Percentiles rank a stretch among this genome's conserved stretches.
Evolutionary conservation across 345 rosid genomes (phyloP).

Genomic region (Eucalyptus microcorys): DNA sequence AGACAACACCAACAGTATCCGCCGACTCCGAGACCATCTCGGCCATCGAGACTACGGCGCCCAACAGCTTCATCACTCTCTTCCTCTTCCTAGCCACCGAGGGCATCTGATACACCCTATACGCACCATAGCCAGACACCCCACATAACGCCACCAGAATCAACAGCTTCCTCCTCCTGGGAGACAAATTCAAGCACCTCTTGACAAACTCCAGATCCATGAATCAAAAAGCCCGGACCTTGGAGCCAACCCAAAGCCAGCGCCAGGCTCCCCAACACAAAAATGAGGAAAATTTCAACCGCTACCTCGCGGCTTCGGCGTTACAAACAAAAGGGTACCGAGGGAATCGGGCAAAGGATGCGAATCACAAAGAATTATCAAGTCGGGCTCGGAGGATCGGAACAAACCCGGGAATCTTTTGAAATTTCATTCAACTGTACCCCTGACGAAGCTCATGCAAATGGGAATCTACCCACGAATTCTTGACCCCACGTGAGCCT

Average conservation of each 20-base stretch:
- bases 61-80: conserved; percentile 45
- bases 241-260: not conserved
- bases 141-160: conserved; percentile 41
- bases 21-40: conserved; percentile 75
- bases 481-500: not conserved
- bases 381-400: not conserved
- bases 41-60: conserved; percentile 44
- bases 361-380: not conserved
- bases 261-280: not conserved
- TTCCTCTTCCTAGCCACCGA: conserved; percentile 47
- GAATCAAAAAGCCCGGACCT: not conserved
- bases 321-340: not conserved
- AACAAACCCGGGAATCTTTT: not conserved
- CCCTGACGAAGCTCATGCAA: not conserved
- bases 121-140: conserved; percentile 68
- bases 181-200: conserved; percentile 25
- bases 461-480: not conserved
- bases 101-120: conserved; percentile 59
- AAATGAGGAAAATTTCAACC: not conserved
- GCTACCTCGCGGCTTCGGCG: not conserved
- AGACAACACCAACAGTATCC: conserved; percentile 43
- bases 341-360: not conserved
- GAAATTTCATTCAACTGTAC: not conserved
- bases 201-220: conserved; percentile 49
- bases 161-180: conserved; percentile 54